phyloP scores from a whole-genome alignment of 345 rosid species.

The Pistacia integerrima region DNA sequence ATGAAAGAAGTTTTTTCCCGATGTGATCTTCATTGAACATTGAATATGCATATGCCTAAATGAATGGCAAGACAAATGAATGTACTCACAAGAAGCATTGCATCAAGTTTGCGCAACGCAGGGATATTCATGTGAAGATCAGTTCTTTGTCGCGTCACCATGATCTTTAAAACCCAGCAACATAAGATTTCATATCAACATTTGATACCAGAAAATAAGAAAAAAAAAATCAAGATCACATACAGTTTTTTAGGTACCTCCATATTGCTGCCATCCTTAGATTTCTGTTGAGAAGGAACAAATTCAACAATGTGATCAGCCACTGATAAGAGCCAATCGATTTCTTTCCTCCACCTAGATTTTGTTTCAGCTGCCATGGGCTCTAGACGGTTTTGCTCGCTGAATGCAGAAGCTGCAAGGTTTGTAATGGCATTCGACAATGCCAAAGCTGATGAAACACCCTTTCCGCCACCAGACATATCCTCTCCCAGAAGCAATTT shows the following conservation, averaged over 20 bases:
- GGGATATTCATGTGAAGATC: conserved; percentile 96
- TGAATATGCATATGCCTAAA: neutral
- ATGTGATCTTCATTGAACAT: neutral
- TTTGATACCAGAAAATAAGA: neutral
- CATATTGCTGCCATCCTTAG: conserved; percentile 56
- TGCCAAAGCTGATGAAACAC: conserved; percentile 77
- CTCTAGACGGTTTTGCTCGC: conserved; percentile 44
- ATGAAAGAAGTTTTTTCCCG: neutral
- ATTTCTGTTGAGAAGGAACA: conserved; percentile 61
- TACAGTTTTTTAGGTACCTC: conserved; percentile 40
- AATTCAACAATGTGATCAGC: conserved; percentile 73
- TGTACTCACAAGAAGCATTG: conserved; percentile 83
- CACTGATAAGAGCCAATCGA: conserved; percentile 70
- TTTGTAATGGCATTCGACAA: conserved; percentile 52
- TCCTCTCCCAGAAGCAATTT: conserved; percentile 75
- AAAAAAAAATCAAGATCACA: neutral
- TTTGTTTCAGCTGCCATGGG: conserved; percentile 65
- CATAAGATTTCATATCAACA: neutral
- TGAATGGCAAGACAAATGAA: neutral
- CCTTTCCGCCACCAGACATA: conserved; percentile 78
- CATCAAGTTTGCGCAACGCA: conserved; percentile 88
- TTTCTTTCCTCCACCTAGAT: conserved; percentile 64
- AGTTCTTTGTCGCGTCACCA: conserved; percentile 75
- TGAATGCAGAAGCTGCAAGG: conserved; percentile 39
- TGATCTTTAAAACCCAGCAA: conserved; percentile 49